Evolutionary conservation across 2,329 filamentous ascomycete genomes (phyloP).

Genomic region (Pyrenochaeta sp.): DNA sequence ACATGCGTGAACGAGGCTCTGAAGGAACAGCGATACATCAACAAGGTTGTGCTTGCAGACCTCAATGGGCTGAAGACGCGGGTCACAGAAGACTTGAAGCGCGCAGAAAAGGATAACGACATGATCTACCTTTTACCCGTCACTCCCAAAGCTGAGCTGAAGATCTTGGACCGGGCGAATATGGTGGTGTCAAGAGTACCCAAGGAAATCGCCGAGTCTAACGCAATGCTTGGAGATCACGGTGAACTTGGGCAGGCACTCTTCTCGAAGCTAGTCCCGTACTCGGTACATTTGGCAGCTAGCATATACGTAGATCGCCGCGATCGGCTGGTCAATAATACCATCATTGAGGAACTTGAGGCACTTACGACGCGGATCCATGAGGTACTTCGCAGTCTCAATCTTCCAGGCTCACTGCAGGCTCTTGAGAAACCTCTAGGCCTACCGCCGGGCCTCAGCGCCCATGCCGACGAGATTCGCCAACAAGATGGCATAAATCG

Average conservation of each 20-base stretch:
- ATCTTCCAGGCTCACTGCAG: conserved; percentile 90
- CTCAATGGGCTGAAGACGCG: conserved; percentile 82
- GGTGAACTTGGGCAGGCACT: conserved; percentile 83
- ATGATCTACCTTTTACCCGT: conserved; percentile 90
- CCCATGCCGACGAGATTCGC: conserved; percentile 92
- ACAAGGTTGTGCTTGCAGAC: conserved; percentile 81
- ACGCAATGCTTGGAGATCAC: conserved; percentile 80
- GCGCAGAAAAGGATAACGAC: conserved; percentile 96
- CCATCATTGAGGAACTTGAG: conserved; percentile 85
- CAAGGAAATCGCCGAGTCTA: conserved; percentile 81
- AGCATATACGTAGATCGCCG: conserved; percentile 94
- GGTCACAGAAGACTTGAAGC: conserved; percentile 85
- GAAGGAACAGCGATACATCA: conserved; percentile 83
- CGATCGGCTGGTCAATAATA: conserved; percentile 88
- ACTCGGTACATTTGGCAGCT: conserved; percentile 92
- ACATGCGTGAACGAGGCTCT: conserved; percentile 85
- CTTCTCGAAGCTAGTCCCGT: conserved; percentile 91
- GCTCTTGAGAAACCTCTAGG: conserved; percentile 94
- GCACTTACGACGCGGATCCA: conserved; percentile 81
- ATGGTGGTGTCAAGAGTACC: conserved; percentile 87
- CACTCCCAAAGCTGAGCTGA: conserved; percentile 87
- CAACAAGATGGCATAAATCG: conserved; percentile 86
- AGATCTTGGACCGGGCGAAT: conserved; percentile 81
- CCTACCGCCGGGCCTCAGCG: conserved; percentile 81
- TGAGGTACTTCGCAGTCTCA: conserved; percentile 79